These are phyloP conservation scores for Sordariomycetes sp. DNA, from an alignment of 2,329 filamentous ascomycete genomes.

Conservation along the genomic window DNA sequence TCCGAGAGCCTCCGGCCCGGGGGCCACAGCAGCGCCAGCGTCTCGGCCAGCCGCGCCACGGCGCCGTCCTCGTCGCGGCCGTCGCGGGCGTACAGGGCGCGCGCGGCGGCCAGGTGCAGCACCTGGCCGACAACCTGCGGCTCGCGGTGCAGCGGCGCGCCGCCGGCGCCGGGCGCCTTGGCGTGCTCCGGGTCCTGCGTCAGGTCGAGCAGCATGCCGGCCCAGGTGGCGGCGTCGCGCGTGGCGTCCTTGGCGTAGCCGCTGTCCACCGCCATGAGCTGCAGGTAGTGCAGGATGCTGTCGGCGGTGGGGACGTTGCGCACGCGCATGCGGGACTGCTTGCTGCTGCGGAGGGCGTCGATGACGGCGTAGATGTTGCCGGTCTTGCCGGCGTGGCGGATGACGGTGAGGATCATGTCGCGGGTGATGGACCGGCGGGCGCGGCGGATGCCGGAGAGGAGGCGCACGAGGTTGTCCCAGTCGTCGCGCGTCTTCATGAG, in stretches of 20 bases:
- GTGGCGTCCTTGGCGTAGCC: conserved; percentile 23
- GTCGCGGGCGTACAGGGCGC: conserved; percentile 21
- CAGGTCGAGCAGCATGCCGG: conserved; percentile 36
- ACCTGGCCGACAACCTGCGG: conserved; percentile 29
- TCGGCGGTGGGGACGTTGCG: conserved; percentile 16
- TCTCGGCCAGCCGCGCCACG: conserved; percentile 23
- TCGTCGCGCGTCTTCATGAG: conserved; percentile 38
- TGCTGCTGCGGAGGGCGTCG: conserved; percentile 35
- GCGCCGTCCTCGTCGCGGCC: conserved; percentile 19
- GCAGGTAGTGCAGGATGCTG: conserved; percentile 24
- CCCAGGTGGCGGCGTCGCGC: conserved; percentile 31
- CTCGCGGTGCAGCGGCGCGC: conserved; percentile 23
- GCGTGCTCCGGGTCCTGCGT: conserved; percentile 31
- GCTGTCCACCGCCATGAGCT: conserved; percentile 28
- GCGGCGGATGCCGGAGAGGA: conserved; percentile 39
- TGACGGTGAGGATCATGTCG: conserved; percentile 24
- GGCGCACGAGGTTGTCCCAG: conserved; percentile 38
- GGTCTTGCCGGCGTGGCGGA: conserved; percentile 26
- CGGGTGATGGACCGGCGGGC: conserved; percentile 25
- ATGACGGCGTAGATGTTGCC: conserved; percentile 35
- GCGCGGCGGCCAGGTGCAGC: conserved; percentile 30
- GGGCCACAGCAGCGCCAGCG: conserved; percentile 30
- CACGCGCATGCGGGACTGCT: conserved; percentile 34
- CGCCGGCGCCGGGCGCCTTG: not conserved
- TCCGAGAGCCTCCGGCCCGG: conserved; percentile 21